Conservation (phyloP, 495 filamentous ascomycete species). For the Eremomyces bilateralis region DNA sequence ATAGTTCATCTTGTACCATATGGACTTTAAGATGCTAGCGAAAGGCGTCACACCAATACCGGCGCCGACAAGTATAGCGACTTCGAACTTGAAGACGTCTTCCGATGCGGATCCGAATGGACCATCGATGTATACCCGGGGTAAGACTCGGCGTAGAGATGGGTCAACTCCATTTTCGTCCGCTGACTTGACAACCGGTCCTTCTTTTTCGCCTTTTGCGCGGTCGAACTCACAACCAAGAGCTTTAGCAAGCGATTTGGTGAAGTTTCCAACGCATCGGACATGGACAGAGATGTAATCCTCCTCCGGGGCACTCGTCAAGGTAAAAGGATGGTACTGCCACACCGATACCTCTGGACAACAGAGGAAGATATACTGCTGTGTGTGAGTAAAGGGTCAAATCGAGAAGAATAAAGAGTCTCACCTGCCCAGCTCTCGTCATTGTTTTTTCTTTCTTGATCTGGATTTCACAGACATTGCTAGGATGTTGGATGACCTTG, state of each 20-base stretch:
- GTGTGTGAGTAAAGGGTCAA: conserved; percentile 2
- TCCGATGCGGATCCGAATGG: conserved; percentile 94
- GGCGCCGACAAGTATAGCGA: conserved; percentile 88
- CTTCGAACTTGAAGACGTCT: conserved; percentile 95
- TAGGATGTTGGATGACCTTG: conserved; percentile 66
- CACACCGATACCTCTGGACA: conserved; percentile 60
- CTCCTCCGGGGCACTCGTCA: conserved; percentile 62
- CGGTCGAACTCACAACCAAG: conserved; percentile 47
- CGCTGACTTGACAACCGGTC: conserved; percentile 30
- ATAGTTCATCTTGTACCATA: conserved; percentile 76
- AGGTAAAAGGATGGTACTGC: conserved; percentile 63
- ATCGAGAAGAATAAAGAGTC: not conserved
- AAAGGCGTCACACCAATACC: conserved; percentile 97
- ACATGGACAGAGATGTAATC: conserved; percentile 67
- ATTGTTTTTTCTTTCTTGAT: conserved; percentile 66
- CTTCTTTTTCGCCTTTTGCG: conserved; percentile 19
- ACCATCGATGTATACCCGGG: conserved; percentile 56
- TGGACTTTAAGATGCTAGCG: conserved; percentile 77
- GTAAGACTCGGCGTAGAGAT: conserved; percentile 44
- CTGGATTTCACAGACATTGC: conserved; percentile 65
- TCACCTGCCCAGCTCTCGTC: conserved; percentile 47
- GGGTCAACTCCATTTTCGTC: conserved; percentile 32
- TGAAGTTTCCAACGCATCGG: conserved; percentile 50
- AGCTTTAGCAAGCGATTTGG: conserved; percentile 35
- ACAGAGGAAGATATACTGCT: conserved; percentile 54